Conservation (phyloP, 2,329 filamentous ascomycete genomes). For the Knoxdaviesia capensis region DNA sequence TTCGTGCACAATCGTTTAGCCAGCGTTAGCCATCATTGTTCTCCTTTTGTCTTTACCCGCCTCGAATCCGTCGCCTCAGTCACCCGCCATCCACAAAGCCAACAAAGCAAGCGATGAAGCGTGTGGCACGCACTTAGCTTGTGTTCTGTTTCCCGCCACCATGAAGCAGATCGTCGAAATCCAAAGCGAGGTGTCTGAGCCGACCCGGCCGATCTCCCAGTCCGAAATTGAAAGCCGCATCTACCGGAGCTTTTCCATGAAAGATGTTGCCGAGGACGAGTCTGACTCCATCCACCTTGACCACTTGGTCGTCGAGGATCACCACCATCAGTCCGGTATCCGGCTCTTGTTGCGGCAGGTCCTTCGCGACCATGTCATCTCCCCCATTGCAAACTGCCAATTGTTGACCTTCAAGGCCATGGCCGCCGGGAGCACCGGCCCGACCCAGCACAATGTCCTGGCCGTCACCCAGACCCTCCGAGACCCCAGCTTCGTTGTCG, state of each 20-base stretch:
- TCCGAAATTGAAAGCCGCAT: conserved; percentile 32
- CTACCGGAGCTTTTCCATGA: conserved; percentile 15
- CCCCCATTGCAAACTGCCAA: conserved; percentile 34
- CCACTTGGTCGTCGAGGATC: conserved; percentile 27
- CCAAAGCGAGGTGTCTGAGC: conserved; percentile 14
- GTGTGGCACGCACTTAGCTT: too few species aligned
- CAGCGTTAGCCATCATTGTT: too few species aligned
- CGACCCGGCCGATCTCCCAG: conserved; percentile 37
- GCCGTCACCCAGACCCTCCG: conserved; percentile 38
- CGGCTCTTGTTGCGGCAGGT: conserved; percentile 36
- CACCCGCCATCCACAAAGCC: too few species aligned
- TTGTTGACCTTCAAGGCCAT: conserved; percentile 32
- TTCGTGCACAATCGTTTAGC: too few species aligned
- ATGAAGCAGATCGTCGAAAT: too few species aligned
- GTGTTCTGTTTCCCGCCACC: too few species aligned
- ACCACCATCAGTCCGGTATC: conserved; percentile 32
- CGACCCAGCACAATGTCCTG: conserved; percentile 33
- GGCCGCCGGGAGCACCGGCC: conserved; percentile 4
- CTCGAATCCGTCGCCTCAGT: too few species aligned
- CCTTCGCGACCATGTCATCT: conserved; percentile 30
- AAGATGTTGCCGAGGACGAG: conserved; percentile 19
- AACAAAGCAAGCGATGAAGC: too few species aligned
- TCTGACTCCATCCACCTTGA: conserved; percentile 28
- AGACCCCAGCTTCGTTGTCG: conserved; percentile 16
- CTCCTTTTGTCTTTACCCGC: too few species aligned